Conservation (phyloP, 2,329 filamentous ascomycete genomes). For the Hymenoscyphus infarciens region DNA sequence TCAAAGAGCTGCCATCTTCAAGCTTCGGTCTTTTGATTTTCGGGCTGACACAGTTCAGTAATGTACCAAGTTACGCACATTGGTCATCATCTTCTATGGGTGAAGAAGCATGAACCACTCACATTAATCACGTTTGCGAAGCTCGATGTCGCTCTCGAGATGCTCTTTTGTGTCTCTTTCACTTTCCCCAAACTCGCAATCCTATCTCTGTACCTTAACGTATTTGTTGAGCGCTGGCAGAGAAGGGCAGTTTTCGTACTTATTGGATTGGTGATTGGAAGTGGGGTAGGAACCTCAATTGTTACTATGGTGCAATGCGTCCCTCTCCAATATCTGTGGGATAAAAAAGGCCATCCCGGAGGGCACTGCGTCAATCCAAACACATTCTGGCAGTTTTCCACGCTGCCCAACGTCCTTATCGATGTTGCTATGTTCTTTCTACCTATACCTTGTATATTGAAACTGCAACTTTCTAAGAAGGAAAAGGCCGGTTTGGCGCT, state of each 20-base stretch:
- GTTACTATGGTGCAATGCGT: neutral
- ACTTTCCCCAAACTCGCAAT: slow-evolving; percentile 6
- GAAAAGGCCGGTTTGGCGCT: slow-evolving; percentile 4
- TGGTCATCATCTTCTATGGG: slow-evolving; percentile 3
- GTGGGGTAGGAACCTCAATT: neutral
- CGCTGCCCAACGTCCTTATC: slow-evolving; percentile 1
- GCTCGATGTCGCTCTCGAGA: neutral
- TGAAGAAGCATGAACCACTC: slow-evolving; percentile 3
- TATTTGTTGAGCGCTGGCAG: slow-evolving; percentile 5
- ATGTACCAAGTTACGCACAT: slow-evolving; percentile 1
- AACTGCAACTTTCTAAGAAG: slow-evolving; percentile 1
- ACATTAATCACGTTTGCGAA: slow-evolving; percentile 2
- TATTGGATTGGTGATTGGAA: neutral
- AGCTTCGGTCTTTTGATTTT: neutral
- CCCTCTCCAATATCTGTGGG: slow-evolving; percentile 6
- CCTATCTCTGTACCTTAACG: slow-evolving; percentile 3
- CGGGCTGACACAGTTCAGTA: neutral
- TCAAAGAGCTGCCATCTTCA: neutral
- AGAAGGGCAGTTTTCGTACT: slow-evolving; percentile 2
- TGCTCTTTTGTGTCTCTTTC: neutral
- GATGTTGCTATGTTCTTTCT: slow-evolving; percentile 4
- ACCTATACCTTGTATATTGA: neutral
- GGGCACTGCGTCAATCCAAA: slow-evolving; percentile 3
- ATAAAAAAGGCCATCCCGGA: slow-evolving; percentile 6
- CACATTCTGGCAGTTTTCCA: slow-evolving; percentile 4